These are phyloP conservation scores for Aspergillus sp. DNA, from an alignment of 2,329 filamentous ascomycete genomes.

Conservation along the genomic window DNA sequence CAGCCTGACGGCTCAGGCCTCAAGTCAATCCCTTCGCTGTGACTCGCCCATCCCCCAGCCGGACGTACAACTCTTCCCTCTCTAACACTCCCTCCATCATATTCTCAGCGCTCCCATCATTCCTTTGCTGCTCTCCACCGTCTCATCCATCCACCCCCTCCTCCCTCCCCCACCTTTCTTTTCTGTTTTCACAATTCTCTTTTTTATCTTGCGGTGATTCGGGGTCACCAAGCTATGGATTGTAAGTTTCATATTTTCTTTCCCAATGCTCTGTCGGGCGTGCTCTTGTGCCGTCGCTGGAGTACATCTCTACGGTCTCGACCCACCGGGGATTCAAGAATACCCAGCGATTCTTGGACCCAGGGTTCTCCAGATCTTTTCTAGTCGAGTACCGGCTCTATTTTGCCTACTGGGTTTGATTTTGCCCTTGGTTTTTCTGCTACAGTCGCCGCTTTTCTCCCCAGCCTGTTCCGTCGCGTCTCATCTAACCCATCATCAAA, in stretches of 20 bases:
- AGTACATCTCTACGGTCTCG: constrained; percentile 46
- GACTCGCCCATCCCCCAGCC: constrained; percentile 32
- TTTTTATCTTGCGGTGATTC: constrained; percentile 37
- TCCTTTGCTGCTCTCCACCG: constrained; percentile 41
- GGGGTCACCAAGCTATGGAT: constrained; percentile 62
- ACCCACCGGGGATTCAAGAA: constrained; percentile 42
- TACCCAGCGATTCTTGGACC: constrained; percentile 25
- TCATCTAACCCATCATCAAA: constrained; percentile 46
- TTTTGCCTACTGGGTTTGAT: constrained; percentile 26
- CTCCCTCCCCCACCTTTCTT: constrained; percentile 23
- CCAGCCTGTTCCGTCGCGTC: constrained; percentile 35
- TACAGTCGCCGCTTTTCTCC: constrained; percentile 25
- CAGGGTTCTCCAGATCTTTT: constrained; percentile 22
- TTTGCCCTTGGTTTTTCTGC: constrained; percentile 27
- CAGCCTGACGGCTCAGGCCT: constrained; percentile 37
- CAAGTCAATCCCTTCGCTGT: constrained; percentile 31
- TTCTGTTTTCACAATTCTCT: constrained; percentile 39
- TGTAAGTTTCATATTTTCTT: constrained; percentile 56
- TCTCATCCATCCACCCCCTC: constrained; percentile 28
- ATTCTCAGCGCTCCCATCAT: constrained; percentile 35
- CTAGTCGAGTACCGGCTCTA: constrained; percentile 22
- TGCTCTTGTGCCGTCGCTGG: constrained; percentile 39
- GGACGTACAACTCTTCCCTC: constrained; percentile 39
- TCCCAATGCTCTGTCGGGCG: constrained; percentile 31
- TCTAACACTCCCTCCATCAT: constrained; percentile 42